Evolutionary conservation across 305 asterid species (phyloP), one percentile per base, ranked within the genome.

Genomic region (Solanum hybrid): DNA sequence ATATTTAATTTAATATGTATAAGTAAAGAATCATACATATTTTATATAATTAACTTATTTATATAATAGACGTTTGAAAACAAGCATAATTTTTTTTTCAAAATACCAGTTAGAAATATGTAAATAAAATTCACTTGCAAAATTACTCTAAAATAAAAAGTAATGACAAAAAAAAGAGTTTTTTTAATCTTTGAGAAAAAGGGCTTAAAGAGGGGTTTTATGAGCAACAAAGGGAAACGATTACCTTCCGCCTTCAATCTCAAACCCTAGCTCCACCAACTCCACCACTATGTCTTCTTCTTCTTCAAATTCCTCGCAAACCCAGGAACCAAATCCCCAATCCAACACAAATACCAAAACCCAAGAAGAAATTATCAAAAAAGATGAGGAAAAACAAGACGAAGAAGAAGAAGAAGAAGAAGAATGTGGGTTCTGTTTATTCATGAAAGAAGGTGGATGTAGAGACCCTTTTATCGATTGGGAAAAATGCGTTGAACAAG

Each of bases 381-480:
- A 79, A 7, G 76, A 36, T 7, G 89, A 29, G 86, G 92, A 81
- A 31, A 92, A 79, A 37, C 93, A 81, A n/a, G 96, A 33, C 8
- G 95, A 91, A 7, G 97, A 92, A 20, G 34, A 32, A 32, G 97
- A 94, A 1, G 98, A 95, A 0, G 97, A 94, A 1, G 98, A 95
- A 0, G 98, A 95, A 88, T 95, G 98, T 91, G 97, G 98, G 89
- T 96, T 95, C 88, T 95, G 98, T 90, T 90, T 96, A 87, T 95
- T 93, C 51, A 96, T 96, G 98, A 96, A 96, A 92, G 97, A 90
- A 41, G 98, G 98, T 41, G 98, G 97, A 10, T 96, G 98, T 86
- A 95, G 86, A 78, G 97, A 95, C 22, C 31, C 90, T 6, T 96
- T 96, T 90, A 83, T 89, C 32, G 95, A 91, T 10, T 96, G 98